Evolutionary conservation across 1,139 yeast species (phyloP), one percentile per base, ranked within the genome.

Genomic region (Protomyces gravidus): DNA sequence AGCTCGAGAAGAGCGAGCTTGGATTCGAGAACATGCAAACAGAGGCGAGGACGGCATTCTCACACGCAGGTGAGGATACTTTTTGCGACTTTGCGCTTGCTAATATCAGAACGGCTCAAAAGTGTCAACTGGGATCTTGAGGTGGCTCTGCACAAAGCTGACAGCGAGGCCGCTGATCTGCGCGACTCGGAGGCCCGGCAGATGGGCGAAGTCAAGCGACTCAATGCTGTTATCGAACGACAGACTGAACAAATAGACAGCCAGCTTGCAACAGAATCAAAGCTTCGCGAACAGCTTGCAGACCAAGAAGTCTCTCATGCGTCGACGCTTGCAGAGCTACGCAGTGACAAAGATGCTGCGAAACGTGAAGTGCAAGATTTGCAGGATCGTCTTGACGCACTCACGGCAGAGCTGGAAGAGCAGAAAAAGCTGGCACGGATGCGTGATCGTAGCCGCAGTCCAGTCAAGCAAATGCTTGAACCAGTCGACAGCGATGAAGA

Each of bases 101-200:
- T 46, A 17, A 47, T n/a, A 55, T 4, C 36, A 69, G 79, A 79
- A 59, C 76, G 77, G 36, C 74, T 80, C 64, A 84, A 83, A 68
- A 90, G 86, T 66, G 79, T 80, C 61, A 86, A 84, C 67, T 88
- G 96, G 95, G 88, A 86, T 67, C 76, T 88, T 63, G 89, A 85
- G 69, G 72, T 83, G 30, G 77, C 78, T 57, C 70, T 84, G 17
- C 80, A 81, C 57, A 77, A 74, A 49, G 72, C 83, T 57, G 73
- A 77, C 42, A 81, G 2, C 71, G 68, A 52, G 61, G 67, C 7
- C 68, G 68, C 7, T 60, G 45, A 63, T 17, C 57, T 67, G 23
- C 21, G 47, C 17, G 50, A 51, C 19, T 17, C 7, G 30, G 28
- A n/a, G 13, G 23, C 39, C 19, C 45, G 36, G 13, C 28, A 26